These are phyloP conservation scores for Eucalyptus camaldulensis DNA, from an alignment of 345 rosid species.

Conservation along the genomic window DNA sequence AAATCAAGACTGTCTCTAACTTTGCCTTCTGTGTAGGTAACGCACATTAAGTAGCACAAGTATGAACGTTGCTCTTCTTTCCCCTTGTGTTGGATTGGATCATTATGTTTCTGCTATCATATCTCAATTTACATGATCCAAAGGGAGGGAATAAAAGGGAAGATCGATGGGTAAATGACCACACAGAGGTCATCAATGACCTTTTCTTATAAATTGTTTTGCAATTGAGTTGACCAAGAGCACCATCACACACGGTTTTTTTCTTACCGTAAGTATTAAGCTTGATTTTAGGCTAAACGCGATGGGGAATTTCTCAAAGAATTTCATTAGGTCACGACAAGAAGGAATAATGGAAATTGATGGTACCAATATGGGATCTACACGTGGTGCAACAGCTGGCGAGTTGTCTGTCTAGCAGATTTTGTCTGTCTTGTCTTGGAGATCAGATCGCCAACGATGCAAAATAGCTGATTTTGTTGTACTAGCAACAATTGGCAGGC, in stretches of 20 bases:
- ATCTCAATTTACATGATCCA: neutral
- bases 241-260: neutral
- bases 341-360: neutral
- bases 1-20: neutral
- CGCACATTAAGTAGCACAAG: neutral
- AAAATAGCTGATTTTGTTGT: neutral
- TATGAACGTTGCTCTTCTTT: neutral
- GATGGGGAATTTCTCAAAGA: neutral
- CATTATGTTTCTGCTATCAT: neutral
- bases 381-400: neutral
- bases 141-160: neutral
- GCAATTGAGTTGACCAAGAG: neutral
- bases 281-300: neutral
- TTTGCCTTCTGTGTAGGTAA: neutral
- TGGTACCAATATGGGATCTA: neutral
- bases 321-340: neutral
- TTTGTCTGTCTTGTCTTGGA: neutral
- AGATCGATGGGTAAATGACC: neutral
- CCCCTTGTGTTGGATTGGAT: neutral
- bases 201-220: neutral
- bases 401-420: neutral
- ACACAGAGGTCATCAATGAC: neutral
- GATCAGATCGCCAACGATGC: neutral
- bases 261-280: neutral
- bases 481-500: neutral